Evolutionary conservation across 2,329 filamentous ascomycete genomes (phyloP), one percentile per base, ranked within the genome.

Genomic region (Alternaria sp.): DNA sequence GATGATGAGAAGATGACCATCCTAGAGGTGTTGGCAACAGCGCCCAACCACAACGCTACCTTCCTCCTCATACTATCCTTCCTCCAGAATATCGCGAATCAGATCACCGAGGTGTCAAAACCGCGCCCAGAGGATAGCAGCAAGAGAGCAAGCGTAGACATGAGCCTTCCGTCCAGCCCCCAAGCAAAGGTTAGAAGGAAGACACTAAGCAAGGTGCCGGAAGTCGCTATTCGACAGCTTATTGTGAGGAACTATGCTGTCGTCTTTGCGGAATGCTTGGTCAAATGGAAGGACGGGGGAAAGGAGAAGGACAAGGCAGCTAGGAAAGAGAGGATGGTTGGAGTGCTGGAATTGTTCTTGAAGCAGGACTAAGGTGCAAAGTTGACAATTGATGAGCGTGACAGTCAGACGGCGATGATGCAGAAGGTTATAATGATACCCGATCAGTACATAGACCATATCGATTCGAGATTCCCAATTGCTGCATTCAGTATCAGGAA

Each of bases 41-140:
- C 73, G 1, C 74, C 93, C 0, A 90, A 90, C 51, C 91, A 97
- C 79, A 95, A 93, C 74, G 94, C 97, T 57, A 91, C 91, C 0
- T 97, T 97, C 72, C 91, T 97, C 2, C 93, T 97, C 66, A 81
- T 97, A 16, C 92, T 90, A 0, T 89, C 92, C 9, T 94, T 93
- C 79, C 84, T 97, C 11, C 84, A 84, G 22, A 83, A 85, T 11
- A 83, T 90, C 38, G 80, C 84, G 28, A 81, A 82, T 34, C 87
- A 90, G 69, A 78, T 89, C 7, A 73, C 82, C 57, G 66, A 67
- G 34, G 63, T 71, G 28, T 68, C 67, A 5, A 67, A 67, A 57
- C 67, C 70, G 0, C 60, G 68, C 7, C 58, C 67, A 5, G 67
- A 71, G 2, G 66, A 71, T 11, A 54, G 18, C 8, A 52, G 28